These are phyloP conservation scores for Oryza meyeriana DNA, from an alignment of 176 grass and related monocot species.

Conservation along the genomic window DNA sequence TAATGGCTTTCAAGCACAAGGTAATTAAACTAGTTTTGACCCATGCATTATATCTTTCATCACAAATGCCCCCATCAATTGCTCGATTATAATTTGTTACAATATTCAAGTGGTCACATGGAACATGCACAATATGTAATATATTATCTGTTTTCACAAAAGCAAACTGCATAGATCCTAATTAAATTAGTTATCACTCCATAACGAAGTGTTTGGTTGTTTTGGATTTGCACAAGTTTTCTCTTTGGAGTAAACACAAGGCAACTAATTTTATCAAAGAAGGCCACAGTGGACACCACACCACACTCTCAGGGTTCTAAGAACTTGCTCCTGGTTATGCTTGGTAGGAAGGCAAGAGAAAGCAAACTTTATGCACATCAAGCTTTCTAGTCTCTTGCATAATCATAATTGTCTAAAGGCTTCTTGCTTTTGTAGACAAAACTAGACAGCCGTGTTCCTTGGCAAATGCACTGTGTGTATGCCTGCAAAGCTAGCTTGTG, in stretches of 20 bases:
- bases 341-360: background rate
- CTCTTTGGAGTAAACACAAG: background rate
- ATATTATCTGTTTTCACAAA: background rate
- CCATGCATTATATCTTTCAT: background rate
- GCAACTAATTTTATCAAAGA: background rate
- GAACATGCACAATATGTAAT: background rate
- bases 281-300: background rate
- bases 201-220: background rate
- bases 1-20: background rate
- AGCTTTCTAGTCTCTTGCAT: conserved; percentile 26
- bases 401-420: conserved; percentile 50
- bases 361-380: background rate
- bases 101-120: background rate
- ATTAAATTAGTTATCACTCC: no score
- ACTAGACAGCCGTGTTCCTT: conserved; percentile 1
- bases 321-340: background rate
- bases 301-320: background rate
- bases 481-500: conserved; percentile 1
- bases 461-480: background rate
- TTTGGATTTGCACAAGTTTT: background rate
- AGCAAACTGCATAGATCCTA: background rate
- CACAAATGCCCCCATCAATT: background rate
- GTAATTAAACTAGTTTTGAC: background rate
- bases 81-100: background rate
- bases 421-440: conserved; percentile 30